Base-by-base conservation (phyloP, 202 grass and related monocot genomes). In the Setaria viridis region DNA sequence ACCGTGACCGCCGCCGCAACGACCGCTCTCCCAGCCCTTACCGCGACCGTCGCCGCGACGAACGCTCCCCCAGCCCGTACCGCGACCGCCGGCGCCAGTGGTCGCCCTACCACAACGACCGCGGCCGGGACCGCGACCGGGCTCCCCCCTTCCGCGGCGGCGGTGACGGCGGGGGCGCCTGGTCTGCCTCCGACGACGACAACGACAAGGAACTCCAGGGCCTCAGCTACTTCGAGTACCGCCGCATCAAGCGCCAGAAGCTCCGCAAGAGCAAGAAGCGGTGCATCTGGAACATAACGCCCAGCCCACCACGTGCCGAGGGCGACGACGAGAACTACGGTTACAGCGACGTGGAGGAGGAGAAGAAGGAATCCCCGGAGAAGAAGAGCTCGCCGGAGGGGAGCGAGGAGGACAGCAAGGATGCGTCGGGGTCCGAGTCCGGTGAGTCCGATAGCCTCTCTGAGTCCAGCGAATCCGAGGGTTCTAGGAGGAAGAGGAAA, bases 231-330 rank as follows among this genome's bases (percentile, higher is more conserved):
- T 94, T 91, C 65, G 97, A 99, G 57, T 99, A 90, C 79, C 89
- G 92, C 82, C 84, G 94, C 77, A 20, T 93, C 58, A 94, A 99
- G 87, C 87, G 94, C 63, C 82, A 99, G 90, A 94, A 97, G 84
- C 83, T 96, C 65, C 82, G 87, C 33, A 96, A 94, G 78, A 86
- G 81, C 48, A 66, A 87, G 45, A 95, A 91, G 89, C 85, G 87
- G 46, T 97, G 94, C 85, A 97, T 94, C 59, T 99, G 88, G 92
- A 93, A 90, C 67, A 82, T 85, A 62, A 93, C 85, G 25, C 92
- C 97, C 13, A 99, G 92, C 60, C 94, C 93, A 11, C 92, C 94
- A 11, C 92, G 89, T 7, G 57, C 83, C 37, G 90, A 85, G 4
- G 88, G 81, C 68, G 85, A 79, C 21, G 81, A 70, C 12, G 77